Evolutionary conservation across 2,329 filamentous ascomycete genomes (phyloP), one percentile per base, ranked within the genome.

Genomic region (Arthrobotrys sphaeroides): DNA sequence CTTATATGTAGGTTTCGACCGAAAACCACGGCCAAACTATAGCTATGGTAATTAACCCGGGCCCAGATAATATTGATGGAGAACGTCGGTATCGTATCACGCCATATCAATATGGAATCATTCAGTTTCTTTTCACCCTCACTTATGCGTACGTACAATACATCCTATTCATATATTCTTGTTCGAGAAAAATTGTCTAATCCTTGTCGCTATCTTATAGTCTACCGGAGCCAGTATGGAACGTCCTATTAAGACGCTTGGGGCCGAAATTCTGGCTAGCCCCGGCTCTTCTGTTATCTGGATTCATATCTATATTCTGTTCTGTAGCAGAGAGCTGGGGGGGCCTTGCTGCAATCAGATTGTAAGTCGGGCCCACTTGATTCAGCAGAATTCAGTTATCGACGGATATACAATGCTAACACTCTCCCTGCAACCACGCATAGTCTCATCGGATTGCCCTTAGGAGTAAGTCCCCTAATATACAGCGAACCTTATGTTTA

Each of bases 221-320:
- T 13, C n/a, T 69, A 7, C 65, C 53, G 13, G 65, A 60, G 9
- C 65, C 65, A 0, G 7, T 69, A 31, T 69, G 65, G 65, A 69
- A 69, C 18, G 53, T 69, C 9, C 16, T 69, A 3, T n/a, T 69
- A n/a, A 42, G 65, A 3, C 26, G 31, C 22, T 9, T 69, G 3
- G 65, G 65, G 5, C 65, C 65, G 5, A 69, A n/a, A n/a, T n/a
- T 69, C 1, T 69, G 65, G 65, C 12, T 69, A 12, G 53, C 65
- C 10, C 53, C 53, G 16, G 65, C 65, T 3, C 42, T 69, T n/a
- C 22, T 51, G n/a, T 24, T 61, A 5, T 60, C 53, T 12, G 65
- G 65, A 1, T 49, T 69, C n/a, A 3, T 69, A 26, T 22, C 65
- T 9, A 26, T 61, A 3, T 60, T 69, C 28, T 69, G 65, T 16